Evolutionary conservation across 1,284 basidiomycete genomes (phyloP), one percentile per base, ranked within the genome.

Genomic region (Apiotrichum siamense): DNA sequence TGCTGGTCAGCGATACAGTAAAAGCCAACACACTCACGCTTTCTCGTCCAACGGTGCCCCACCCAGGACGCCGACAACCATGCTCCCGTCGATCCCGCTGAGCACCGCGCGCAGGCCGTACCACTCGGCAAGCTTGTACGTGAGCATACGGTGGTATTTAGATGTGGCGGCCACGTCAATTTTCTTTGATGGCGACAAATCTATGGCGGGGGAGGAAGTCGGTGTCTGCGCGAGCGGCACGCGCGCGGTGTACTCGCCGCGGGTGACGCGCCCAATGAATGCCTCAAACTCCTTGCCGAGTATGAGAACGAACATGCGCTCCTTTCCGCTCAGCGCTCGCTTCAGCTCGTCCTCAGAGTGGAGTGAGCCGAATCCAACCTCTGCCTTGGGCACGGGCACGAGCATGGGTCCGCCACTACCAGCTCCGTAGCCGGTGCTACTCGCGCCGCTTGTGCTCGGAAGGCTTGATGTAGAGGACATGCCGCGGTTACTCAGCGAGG

Each of bases 51-150:
- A n/a, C n/a, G n/a, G 46, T 5, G 42, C 35, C 0, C 33, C n/a
- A 9, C 66, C 67, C 11, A 64, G 25, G 0, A 69, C 59, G 21
- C 68, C 68, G 4, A 70, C 52, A 4, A 64, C 51, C 58, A 72
- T 68, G 15, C 49, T 37, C 7, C 55, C 61, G 10, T 59, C 54
- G 23, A 45, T n/a, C n/a, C n/a, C 27, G 4, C 53, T 54, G 4
- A 51, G 48, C 2, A 62, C 62, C 9, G 64, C 69, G 24, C 66
- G 67, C 23, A 70, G 32, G 4, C 70, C 70, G 46, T 70, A 72
- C 70, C 70, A 72, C 47, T 70, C 69, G 17, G 70, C 70, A 4
- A 61, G 60, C 52, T 72, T 72, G 52, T 72, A 72, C 23, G 69
- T 65, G 32, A 72, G 49, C 70, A 70, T 72, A 23, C 66, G 57